These are phyloP conservation scores for Cladosporium sp. DNA, from an alignment of 2,329 filamentous ascomycete genomes.

Conservation along the genomic window DNA sequence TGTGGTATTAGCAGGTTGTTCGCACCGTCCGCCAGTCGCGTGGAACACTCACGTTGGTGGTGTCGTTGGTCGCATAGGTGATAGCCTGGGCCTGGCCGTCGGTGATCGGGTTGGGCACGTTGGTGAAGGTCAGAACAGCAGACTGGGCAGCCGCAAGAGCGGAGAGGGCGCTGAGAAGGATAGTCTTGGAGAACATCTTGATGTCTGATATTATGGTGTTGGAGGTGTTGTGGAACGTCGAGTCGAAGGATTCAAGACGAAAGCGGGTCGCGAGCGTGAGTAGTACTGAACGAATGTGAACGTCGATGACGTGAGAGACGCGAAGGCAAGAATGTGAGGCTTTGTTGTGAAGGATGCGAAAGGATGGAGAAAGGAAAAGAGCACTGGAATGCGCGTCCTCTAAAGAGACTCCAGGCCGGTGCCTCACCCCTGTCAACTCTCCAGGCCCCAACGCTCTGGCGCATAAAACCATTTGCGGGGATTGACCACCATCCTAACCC, in stretches of 20 bases:
- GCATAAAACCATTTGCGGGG: conserved; percentile 2
- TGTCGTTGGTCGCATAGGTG: conserved; percentile 31
- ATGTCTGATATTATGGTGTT: not conserved
- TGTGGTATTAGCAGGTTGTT: conserved; percentile 20
- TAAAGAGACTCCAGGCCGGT: not conserved
- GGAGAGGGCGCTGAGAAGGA: conserved; percentile 50
- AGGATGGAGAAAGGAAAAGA: not conserved
- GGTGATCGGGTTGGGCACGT: conserved; percentile 49
- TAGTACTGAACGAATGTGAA: conserved; percentile 16
- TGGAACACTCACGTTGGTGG: conserved; percentile 19
- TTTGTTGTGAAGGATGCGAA: conserved; percentile 14
- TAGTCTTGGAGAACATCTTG: conserved; percentile 54
- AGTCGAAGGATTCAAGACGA: not conserved
- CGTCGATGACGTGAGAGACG: conserved; percentile 15
- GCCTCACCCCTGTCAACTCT: conserved; percentile 2
- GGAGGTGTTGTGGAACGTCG: not conserved
- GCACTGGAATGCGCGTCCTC: conserved; percentile 12
- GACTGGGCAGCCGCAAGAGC: conserved; percentile 50
- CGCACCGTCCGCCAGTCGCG: too few relatives aligned
- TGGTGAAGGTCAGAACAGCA: conserved; percentile 52
- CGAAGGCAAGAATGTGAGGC: conserved; percentile 9
- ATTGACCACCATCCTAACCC: not conserved
- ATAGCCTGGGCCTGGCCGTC: conserved; percentile 45
- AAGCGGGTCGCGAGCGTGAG: not conserved
- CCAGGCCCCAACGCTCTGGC: conserved; percentile 15